These are phyloP conservation scores for Leccinum subtestaceum DNA, from an alignment of 768 basidiomycete species.

Conservation along the genomic window DNA sequence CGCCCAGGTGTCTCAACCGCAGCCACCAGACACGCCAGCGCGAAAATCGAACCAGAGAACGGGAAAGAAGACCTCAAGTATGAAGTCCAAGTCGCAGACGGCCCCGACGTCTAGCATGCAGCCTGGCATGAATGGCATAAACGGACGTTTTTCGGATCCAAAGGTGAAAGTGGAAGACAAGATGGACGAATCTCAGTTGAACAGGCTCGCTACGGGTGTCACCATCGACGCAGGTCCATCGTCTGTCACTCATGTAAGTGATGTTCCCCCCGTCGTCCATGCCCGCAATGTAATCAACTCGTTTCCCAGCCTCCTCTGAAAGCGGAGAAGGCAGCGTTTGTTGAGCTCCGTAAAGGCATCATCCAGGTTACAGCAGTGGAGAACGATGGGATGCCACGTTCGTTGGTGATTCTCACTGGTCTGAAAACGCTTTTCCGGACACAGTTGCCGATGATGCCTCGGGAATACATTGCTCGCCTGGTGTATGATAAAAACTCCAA, in stretches of 20 bases:
- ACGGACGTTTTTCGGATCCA: slow-evolving; percentile 48
- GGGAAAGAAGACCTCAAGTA: slow-evolving; percentile 56
- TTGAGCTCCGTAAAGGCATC: slow-evolving; percentile 78
- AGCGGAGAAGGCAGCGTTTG: slow-evolving; percentile 72
- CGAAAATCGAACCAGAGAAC: slow-evolving; percentile 39
- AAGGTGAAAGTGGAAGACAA: slow-evolving; percentile 74
- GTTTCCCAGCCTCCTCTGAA: slow-evolving; percentile 48
- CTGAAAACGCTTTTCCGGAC: slow-evolving; percentile 96
- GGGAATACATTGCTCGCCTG: slow-evolving; percentile 95
- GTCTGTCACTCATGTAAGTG: slow-evolving; percentile 47
- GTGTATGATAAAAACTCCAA: slow-evolving; percentile 94
- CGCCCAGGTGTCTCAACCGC: slow-evolving; percentile 38
- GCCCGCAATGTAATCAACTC: neutral
- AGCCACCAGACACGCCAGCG: slow-evolving; percentile 29
- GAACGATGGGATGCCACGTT: slow-evolving; percentile 74
- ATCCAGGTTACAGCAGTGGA: slow-evolving; percentile 83
- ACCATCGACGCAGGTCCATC: slow-evolving; percentile 64
- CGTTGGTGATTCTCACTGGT: slow-evolving; percentile 85
- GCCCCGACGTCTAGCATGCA: slow-evolving; percentile 45
- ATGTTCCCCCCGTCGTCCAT: neutral
- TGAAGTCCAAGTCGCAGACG: slow-evolving; percentile 59
- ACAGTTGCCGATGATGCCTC: slow-evolving; percentile 97
- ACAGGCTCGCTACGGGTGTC: slow-evolving; percentile 75
- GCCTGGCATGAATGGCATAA: slow-evolving; percentile 37
- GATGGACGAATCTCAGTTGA: slow-evolving; percentile 75